A percentile compares a stretch with the other conserved stretches of the same genome.
These are phyloP conservation scores for Myxozyma neglecta DNA, from an alignment of 805 yeast genomes.

Conservation along the genomic window DNA sequence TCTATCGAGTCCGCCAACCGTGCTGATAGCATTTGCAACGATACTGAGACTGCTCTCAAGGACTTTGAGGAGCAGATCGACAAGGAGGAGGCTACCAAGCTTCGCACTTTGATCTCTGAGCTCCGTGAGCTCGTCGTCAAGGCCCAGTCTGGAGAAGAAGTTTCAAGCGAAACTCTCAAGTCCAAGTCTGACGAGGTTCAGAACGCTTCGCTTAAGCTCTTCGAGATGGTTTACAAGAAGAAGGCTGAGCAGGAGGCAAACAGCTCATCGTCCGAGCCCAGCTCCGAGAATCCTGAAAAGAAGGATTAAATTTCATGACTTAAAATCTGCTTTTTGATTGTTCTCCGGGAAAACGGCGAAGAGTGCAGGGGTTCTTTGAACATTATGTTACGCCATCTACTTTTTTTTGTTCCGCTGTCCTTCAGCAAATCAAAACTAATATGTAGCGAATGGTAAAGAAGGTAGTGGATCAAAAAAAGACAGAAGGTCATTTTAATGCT, in stretches of 20 bases:
- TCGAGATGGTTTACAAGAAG: conserved; percentile 69
- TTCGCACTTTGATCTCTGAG: conserved; percentile 56
- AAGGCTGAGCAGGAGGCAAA: conserved; percentile 38
- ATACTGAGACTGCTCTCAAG: conserved; percentile 79
- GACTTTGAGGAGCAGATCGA: conserved; percentile 72
- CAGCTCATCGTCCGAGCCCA: conserved; percentile 19
- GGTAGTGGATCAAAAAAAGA: not conserved
- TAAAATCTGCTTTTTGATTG: not conserved
- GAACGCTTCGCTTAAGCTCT: conserved; percentile 74
- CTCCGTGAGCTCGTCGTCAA: conserved; percentile 76
- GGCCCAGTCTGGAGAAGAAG: conserved; percentile 66
- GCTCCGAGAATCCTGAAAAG: conserved; percentile 20
- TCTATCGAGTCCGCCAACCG: conserved; percentile 83
- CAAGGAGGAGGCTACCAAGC: conserved; percentile 56
- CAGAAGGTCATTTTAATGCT: not conserved
- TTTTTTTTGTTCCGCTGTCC: too few relatives aligned
- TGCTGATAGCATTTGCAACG: conserved; percentile 79
- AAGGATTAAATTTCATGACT: conserved; percentile 23
- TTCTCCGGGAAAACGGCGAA: not conserved
- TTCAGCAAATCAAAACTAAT: too few relatives aligned
- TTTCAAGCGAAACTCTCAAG: conserved; percentile 64
- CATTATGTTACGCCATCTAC: too few relatives aligned
- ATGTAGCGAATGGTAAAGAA: not conserved
- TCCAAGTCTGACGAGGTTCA: conserved; percentile 81
- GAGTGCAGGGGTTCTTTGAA: not conserved